Evolutionary conservation across 176 grass and related monocot species (phyloP), one percentile per base, ranked within the genome.

Genomic region (Ensete glaucum): DNA sequence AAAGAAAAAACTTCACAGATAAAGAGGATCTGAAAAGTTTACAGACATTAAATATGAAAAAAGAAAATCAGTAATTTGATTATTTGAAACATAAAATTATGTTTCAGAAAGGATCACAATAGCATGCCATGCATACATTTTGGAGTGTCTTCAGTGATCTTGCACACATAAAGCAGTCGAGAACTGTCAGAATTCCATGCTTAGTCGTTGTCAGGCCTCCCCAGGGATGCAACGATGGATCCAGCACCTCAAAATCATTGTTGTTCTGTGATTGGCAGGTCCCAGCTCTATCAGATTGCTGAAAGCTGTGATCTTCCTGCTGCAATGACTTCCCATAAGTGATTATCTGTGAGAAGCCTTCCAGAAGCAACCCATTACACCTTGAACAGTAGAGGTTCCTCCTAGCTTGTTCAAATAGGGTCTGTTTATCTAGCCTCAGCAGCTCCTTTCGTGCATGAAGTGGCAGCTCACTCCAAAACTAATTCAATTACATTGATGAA

Each of bases 341-440:
- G 55, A 97, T 78, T 64, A 93, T 90, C 77, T 97, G 93, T 80
- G 88, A 79, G 85, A 96, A 96, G 73, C 85, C 87, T 73, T 96
- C 89, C 79, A 96, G 67, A 73, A 96, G 89, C 72, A 96, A 62
- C 11, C 93, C 93, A 79, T 96, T 96, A 79, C 93, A 96, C 66
- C 93, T 88, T 74, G 93, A 96, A 59, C 93, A 96, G 71, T 96
- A 96, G 43, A 92, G 90, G 81, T 92, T 96, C 77, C 89, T 96
- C 58, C 89, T 81, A 76, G 83, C 85, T 85, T 96, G 93, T 64
- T 96, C 93, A 64, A 92, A 90, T 23, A 96, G 83, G 54, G 93
- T 80, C 62, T 96, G 93, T 58, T 96, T 96, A 88, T 96, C 93
- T 54, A 96, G 79, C 80, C 83, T 87, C 53, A 96, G 85, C 52